Percentiles rank a stretch among this genome's conserved stretches.
Conservation (phyloP, 805 yeast genomes). For the Starmerella ratchasimensis region DNA sequence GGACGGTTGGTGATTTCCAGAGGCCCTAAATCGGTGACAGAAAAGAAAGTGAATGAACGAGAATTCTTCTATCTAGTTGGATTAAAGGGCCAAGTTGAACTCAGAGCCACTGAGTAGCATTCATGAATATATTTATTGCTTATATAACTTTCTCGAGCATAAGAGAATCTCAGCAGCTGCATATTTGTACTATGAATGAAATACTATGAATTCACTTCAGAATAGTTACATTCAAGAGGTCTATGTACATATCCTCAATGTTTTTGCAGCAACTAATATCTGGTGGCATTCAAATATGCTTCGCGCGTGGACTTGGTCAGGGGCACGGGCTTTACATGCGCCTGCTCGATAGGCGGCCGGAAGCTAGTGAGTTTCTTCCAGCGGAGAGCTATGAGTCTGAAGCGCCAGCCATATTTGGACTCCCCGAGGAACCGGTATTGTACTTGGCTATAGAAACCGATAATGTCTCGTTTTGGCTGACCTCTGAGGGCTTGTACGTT, state of each 20-base stretch:
- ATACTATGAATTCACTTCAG: too few species aligned
- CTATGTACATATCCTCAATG: background rate
- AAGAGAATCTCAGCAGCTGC: too few species aligned
- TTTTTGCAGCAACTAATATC: constrained; percentile 6
- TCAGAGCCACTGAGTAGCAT: too few species aligned
- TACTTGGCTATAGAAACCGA: constrained; percentile 6
- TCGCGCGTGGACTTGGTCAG: background rate
- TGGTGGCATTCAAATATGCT: background rate
- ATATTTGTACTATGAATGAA: too few species aligned
- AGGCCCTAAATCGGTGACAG: constrained; percentile 33
- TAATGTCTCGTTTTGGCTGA: constrained; percentile 16
- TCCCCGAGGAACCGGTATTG: constrained; percentile 26
- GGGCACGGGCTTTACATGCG: constrained; percentile 7
- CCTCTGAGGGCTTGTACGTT: constrained; percentile 21
- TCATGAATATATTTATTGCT: too few species aligned
- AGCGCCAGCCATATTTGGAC: constrained; percentile 25
- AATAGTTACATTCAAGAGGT: too few species aligned
- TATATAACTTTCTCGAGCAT: too few species aligned
- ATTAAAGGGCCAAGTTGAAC: constrained; percentile 5
- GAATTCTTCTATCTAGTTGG: constrained; percentile 12
- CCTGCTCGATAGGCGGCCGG: constrained; percentile 12
- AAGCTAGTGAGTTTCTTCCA: constrained; percentile 19
- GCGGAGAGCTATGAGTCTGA: constrained; percentile 23
- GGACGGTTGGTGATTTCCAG: constrained; percentile 50
- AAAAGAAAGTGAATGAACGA: constrained; percentile 5